Evolutionary conservation across 2,329 filamentous ascomycete species (phyloP).

Genomic region (Lachnellula occidentalis): DNA sequence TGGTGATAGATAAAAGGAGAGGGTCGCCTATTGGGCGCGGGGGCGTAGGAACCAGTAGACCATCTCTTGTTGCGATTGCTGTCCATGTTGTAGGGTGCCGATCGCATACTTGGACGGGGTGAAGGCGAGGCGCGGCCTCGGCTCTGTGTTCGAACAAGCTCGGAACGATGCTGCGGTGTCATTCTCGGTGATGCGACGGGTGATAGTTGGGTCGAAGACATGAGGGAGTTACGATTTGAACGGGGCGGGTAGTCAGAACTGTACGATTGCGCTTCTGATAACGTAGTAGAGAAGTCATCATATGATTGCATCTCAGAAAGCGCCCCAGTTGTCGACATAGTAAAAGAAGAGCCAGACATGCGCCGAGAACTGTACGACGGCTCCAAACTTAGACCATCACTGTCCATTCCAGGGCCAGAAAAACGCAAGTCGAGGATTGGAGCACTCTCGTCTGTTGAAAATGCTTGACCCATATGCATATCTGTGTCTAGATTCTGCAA

Average conservation of each 20-base stretch:
- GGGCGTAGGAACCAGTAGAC: constrained; percentile 70
- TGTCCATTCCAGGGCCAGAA: constrained; percentile 42
- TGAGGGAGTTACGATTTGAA: constrained; percentile 64
- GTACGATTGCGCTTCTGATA: constrained; percentile 64
- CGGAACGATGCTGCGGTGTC: constrained; percentile 54
- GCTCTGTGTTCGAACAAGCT: constrained; percentile 58
- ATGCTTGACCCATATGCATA: constrained; percentile 56
- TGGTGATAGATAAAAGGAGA: constrained; percentile 60
- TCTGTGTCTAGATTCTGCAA: constrained; percentile 51
- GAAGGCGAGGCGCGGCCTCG: constrained; percentile 67
- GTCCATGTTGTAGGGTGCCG: constrained; percentile 67
- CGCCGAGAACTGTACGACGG: constrained; percentile 51
- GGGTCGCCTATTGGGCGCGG: constrained; percentile 48
- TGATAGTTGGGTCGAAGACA: constrained; percentile 65
- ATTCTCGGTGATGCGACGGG: constrained; percentile 67
- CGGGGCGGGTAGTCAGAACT: constrained; percentile 60
- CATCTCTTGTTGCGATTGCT: constrained; percentile 64
- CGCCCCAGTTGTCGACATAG: constrained; percentile 60
- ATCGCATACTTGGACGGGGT: constrained; percentile 60
- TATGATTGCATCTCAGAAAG: constrained; percentile 65
- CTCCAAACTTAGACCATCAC: constrained; percentile 46
- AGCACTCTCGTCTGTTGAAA: constrained; percentile 57
- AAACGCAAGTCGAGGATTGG: constrained; percentile 58
- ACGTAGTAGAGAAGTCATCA: constrained; percentile 62
- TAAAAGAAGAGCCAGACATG: constrained; percentile 69